Base-by-base conservation (phyloP, 2,329 filamentous ascomycete genomes). In the Tetracladium maxilliforme region DNA sequence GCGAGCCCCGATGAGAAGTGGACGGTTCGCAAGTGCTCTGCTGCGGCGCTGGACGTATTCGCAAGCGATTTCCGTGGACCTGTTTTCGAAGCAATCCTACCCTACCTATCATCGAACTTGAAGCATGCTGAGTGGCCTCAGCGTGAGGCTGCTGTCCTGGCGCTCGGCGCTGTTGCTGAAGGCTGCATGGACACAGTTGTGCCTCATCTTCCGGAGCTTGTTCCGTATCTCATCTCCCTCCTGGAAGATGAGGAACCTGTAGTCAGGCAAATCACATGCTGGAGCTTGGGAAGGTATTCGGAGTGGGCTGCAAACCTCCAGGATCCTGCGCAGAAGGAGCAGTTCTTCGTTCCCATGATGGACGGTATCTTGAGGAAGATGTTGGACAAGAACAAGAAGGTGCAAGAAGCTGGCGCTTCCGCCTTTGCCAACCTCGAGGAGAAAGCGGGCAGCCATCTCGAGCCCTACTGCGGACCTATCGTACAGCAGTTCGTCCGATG, bases 371-470 rank as follows among this genome's bases (percentile, higher is more conserved):
- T 98, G 29, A 74, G 73, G 32, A 81, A 86, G 44, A 98, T 98
- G 90, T 62, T 98, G 23, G 90, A 98, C 52, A 75, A 70, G 47
- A 95, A 95, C 63, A 98, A 98, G 60, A 84, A 87, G 48, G 90
- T 98, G 1, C 90, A 98, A 47, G 87, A 95, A 51, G 87, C 90
- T 10, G 90, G 80, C 14, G 87, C 87, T 2, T 95, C 87, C 4
- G 87, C 87, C 7, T 95, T 98, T 53, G 87, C 90, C 4, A 92
- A 87, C 42, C 64, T 98, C 7, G 90, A 95, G 49, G 90, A 95
- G 48, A 92, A 92, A 49, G 81, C 90, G 1, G 82, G 82, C 30
- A 71, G 71, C 34, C 66, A 75, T 32, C 56, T 98, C 21, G 72
- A 76, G 34, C 82, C 82, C 1, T 98, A 94, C 53, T 86, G 82